Conservation (phyloP, 1,284 basidiomycete species). For the Moesziomyces sp. region DNA sequence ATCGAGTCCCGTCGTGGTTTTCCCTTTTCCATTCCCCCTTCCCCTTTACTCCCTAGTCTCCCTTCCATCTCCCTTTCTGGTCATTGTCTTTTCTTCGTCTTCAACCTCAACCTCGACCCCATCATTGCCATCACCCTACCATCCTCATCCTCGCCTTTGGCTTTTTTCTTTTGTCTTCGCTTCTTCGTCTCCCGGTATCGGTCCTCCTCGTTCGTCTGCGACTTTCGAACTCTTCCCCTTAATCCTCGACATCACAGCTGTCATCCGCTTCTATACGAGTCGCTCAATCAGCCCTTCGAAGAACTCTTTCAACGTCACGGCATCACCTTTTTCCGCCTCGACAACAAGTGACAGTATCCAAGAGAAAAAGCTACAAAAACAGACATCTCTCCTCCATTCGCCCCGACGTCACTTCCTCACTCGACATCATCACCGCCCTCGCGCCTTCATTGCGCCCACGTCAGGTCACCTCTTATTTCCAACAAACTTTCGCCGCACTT, state of each 20-base stretch:
- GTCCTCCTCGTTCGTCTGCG: background rate
- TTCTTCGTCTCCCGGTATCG: background rate
- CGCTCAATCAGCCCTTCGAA: too few species aligned
- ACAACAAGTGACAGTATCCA: background rate
- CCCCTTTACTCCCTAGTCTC: too few species aligned
- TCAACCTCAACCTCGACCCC: background rate
- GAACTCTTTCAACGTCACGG: too few species aligned
- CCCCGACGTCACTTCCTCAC: background rate
- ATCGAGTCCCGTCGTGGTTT: background rate
- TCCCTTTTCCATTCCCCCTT: background rate
- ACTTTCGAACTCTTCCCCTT: background rate
- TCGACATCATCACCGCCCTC: too few species aligned
- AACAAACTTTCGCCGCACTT: too few species aligned
- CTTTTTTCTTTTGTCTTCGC: background rate
- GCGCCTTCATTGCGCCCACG: background rate
- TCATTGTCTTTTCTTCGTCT: background rate
- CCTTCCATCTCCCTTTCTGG: too few species aligned
- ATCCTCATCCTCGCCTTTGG: background rate
- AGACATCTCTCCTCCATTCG: background rate
- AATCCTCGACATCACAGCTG: too few species aligned
- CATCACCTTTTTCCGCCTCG: too few species aligned
- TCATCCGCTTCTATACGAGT: too few species aligned
- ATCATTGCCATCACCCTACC: background rate
- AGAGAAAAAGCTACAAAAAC: background rate
- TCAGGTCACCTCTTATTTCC: background rate